Conservation (phyloP, 2,329 filamentous ascomycete genomes). For the Dryadomyces sulphureus region DNA sequence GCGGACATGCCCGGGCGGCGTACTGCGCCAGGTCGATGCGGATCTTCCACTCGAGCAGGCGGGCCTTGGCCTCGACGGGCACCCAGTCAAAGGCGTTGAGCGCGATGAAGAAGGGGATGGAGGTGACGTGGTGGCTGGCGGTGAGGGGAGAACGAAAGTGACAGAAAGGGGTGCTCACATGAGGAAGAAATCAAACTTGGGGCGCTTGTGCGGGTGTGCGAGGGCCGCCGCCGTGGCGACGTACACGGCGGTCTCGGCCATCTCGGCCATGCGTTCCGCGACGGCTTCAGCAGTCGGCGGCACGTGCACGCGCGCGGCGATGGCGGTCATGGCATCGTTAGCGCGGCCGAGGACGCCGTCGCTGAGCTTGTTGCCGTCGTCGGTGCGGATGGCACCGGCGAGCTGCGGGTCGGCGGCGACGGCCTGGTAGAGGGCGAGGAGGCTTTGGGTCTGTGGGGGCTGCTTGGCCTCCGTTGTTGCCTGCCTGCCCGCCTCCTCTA, state of each 20-base stretch:
- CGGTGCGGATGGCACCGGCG: conserved; percentile 29
- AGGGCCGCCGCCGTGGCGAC: conserved; percentile 42
- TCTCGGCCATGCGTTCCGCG: conserved; percentile 38
- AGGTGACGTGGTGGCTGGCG: conserved; percentile 60
- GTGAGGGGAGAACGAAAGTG: conserved; percentile 13
- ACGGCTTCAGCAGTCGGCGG: conserved; percentile 43
- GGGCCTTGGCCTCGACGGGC: conserved; percentile 41
- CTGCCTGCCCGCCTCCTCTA: not conserved
- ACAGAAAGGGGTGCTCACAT: conserved; percentile 24
- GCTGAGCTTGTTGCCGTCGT: conserved; percentile 47
- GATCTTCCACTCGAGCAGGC: conserved; percentile 71
- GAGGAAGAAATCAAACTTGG: conserved; percentile 71
- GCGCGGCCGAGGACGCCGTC: conserved; percentile 55
- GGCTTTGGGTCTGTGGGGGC: conserved; percentile 5
- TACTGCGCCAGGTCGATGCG: conserved; percentile 63
- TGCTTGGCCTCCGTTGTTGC: not conserved
- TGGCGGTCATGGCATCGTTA: conserved; percentile 43
- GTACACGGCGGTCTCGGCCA: conserved; percentile 50
- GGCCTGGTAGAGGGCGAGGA: conserved; percentile 47
- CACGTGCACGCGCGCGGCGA: conserved; percentile 45
- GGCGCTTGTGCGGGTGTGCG: conserved; percentile 39
- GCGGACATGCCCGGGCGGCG: conserved; percentile 48
- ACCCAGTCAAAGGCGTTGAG: conserved; percentile 51
- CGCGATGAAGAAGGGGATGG: conserved; percentile 55
- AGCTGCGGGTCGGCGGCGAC: conserved; percentile 43